Percentiles rank a stretch among this genome's conserved stretches.
These are phyloP conservation scores for Amanita muscaria DNA, from an alignment of 768 basidiomycete genomes.

Conservation along the genomic window DNA sequence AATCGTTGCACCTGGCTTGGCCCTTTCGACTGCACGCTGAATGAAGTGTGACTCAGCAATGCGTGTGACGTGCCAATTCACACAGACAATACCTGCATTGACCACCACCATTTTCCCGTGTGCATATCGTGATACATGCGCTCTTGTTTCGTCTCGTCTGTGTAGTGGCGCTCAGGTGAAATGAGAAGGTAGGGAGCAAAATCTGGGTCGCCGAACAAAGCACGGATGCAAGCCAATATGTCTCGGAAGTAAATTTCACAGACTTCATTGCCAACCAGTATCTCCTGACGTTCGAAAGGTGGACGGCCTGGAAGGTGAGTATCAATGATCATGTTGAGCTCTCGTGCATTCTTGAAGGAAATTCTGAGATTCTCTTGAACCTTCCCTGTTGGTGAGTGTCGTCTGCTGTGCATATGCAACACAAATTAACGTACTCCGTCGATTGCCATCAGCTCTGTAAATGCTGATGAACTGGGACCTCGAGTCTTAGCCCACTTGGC, in stretches of 20 bases:
- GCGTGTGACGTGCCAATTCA: background rate
- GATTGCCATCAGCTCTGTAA: background rate
- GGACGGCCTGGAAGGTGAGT: conserved; percentile 15
- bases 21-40: background rate
- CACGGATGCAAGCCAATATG: conserved; percentile 21
- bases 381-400: background rate
- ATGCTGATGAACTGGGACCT: background rate
- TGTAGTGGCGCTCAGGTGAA: conserved; percentile 22
- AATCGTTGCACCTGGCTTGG: conserved; percentile 18
- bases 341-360: background rate
- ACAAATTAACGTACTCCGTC: background rate
- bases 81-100: conserved; percentile 19
- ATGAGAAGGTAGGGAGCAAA: conserved; percentile 18
- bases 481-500: background rate
- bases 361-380: background rate
- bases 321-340: conserved; percentile 23
- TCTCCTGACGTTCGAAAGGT: conserved; percentile 11
- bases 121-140: conserved; percentile 24
- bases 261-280: conserved; percentile 15
- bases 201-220: conserved; percentile 21
- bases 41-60: background rate
- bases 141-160: conserved; percentile 12
- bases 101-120: conserved; percentile 30
- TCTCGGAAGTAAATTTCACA: conserved; percentile 20
- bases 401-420: background rate